Base-by-base conservation (phyloP, 441 rosid genomes). In the Capsella rubella region DNA sequence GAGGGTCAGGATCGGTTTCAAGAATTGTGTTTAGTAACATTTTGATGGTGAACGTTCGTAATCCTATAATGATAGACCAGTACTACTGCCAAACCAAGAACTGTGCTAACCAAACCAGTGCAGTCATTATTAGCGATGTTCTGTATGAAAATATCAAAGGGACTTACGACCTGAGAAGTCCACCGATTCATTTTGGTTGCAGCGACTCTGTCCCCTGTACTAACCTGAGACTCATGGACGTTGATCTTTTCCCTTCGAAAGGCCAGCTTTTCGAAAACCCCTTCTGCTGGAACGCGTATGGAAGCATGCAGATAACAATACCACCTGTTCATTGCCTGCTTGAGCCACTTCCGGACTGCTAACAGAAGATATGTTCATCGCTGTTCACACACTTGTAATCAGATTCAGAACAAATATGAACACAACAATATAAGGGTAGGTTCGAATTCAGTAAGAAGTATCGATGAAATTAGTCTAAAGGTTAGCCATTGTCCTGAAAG, bases 271-370 rank as follows among this genome's bases (percentile, higher is more conserved):
- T 79, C 6, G 34, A 66, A 67, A 85, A 82, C 49, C 89, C 97
- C 0, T 86, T 83, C 55, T 93, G 97, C 74, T 88, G 93, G 96
- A 89, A 91, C 52, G 96, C 93, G 3, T 85, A 87, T 45, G 97
- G 98, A 50, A 81, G 66, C 31, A 66, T 63, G 47, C 63, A 83
- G 64, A 65, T 82, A 16, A 90, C 87, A 1, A 74, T 84, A 60
- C 96, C 95, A 16, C 96, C 92, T 8, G 82, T 79, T 65, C 67
- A 70, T 65, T 91, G 97, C 77, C 79, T 93, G 73, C 63, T 82
- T 83, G 89, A 85, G 66, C 84, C 86, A 12, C 43, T 68, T 63
- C 87, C 87, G 39, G 72, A 10, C 63, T 80, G 5, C 15, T 70
- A 35, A 28, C 73, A 55, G 69, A 79, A 45, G 62, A 67, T 78